Percentiles rank a stretch among this genome's conserved stretches.
Conservation (phyloP, 768 basidiomycete genomes). For the Lyophyllum shimeji region DNA sequence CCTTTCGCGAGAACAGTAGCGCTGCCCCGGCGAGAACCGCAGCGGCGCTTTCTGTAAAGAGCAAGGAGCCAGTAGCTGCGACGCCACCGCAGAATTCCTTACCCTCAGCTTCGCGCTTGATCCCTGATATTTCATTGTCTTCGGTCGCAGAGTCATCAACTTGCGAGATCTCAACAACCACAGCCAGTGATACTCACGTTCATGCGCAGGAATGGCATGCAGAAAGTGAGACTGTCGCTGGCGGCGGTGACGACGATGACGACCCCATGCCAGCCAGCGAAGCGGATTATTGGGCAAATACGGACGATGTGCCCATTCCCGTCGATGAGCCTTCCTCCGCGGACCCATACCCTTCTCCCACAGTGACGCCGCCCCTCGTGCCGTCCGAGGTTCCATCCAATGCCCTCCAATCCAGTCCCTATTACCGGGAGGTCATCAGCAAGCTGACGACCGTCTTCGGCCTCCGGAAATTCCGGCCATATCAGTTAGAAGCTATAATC, state of each 20-base stretch:
- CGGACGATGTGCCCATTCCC: slow-evolving; percentile 41
- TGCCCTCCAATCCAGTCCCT: slow-evolving; percentile 19
- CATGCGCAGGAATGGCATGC: neutral
- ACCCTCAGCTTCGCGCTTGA: neutral
- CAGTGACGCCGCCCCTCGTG: slow-evolving; percentile 13
- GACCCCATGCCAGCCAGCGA: slow-evolving; percentile 37
- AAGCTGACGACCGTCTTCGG: slow-evolving; percentile 61
- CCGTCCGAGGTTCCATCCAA: slow-evolving; percentile 15
- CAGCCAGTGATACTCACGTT: neutral
- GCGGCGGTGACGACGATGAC: slow-evolving; percentile 15
- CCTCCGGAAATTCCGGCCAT: slow-evolving; percentile 67
- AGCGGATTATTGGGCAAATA: slow-evolving; percentile 45
- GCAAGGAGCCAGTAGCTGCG: neutral
- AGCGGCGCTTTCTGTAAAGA: neutral
- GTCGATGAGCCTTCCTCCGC: slow-evolving; percentile 26
- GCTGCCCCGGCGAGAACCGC: neutral
- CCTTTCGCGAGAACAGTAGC: slow-evolving; percentile 14
- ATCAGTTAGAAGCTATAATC: slow-evolving; percentile 86
- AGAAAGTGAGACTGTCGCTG: neutral
- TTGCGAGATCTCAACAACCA: neutral
- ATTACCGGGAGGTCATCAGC: slow-evolving; percentile 51
- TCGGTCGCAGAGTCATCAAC: neutral
- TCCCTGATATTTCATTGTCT: neutral
- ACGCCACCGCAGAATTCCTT: neutral
- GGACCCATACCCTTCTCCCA: slow-evolving; percentile 14